Base-by-base conservation (phyloP, 768 basidiomycete species). In the Pholiota molesta region DNA sequence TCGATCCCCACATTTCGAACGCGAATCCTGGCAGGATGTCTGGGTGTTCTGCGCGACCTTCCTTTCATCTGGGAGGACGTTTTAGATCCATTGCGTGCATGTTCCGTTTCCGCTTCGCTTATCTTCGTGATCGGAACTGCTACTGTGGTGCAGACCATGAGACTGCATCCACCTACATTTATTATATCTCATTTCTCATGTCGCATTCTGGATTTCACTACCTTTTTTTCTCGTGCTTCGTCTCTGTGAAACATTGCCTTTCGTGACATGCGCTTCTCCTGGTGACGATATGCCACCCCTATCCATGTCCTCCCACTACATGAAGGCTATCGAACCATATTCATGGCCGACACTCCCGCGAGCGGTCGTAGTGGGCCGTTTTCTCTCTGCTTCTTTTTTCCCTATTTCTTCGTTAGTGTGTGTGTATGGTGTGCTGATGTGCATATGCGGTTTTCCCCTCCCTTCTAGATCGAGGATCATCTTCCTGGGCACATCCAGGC, bases 401-500 rank as follows among this genome's bases (percentile, higher is more conserved):
- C 23, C 8, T 49, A 31, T 31, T 7, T 23, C 13, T 26, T 19
- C 11, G 3, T 23, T 9, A 7, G 2, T 26, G 11, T 21, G 47
- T 21, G 47, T 49, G 5, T 0, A 23, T 23, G 21, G 14, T 14
- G 6, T 21, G 7, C 47, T 54, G 35, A 35, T 37, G 10, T 21
- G 39, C 23, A 26, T 31, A 4, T 31, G 26, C 26, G 26, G 26
- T 26, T 4, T 7, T 5, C 5, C 31, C 9, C 31, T 3, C 44
- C 23, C 23, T 40, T 62, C 6, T 40, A 69, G 65, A 66, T 69
- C 52, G 68, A 69, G 64, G 62, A 66, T 56, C 56, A 59, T 35
- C 87, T 99, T 8, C 82, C 94, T 0, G 81, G 74, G 0, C 97
- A 99, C 72, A 96, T 99, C 72, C 72, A 74, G 13, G 89, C 87